phyloP scores from a whole-genome alignment of 768 basidiomycete species.

The Podaxis pistillaris region DNA sequence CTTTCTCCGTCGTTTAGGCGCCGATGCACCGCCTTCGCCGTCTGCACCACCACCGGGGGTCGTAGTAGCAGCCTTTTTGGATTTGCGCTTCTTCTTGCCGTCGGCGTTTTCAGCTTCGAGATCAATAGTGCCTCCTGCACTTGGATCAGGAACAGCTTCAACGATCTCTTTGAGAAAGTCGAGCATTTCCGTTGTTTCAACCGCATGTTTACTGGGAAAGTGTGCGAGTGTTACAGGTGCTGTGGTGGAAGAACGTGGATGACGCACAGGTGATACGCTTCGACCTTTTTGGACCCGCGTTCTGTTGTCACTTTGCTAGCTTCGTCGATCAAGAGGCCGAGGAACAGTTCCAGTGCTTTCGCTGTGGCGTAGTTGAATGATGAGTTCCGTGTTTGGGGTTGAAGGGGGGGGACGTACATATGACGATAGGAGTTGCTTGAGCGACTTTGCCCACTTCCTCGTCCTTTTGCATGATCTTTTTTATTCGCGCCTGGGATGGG shows the following conservation, averaged over 20 bases:
- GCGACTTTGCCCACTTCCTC: conserved; percentile 99
- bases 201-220: conserved; percentile 78
- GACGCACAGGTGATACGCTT: conserved; percentile 90
- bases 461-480: conserved; percentile 99
- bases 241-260: background rate
- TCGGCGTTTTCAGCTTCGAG: conserved; percentile 60
- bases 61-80: conserved; percentile 38
- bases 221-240: background rate
- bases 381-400: background rate
- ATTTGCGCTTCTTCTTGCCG: conserved; percentile 59
- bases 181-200: conserved; percentile 82
- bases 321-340: conserved; percentile 80
- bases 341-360: conserved; percentile 91
- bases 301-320: conserved; percentile 75
- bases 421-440: conserved; percentile 93
- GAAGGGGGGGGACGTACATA: conserved; percentile 63
- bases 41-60: conserved; percentile 27
- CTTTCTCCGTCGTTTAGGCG: conserved; percentile 50
- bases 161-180: conserved; percentile 96
- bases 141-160: conserved; percentile 81
- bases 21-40: conserved; percentile 27
- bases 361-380: conserved; percentile 47
- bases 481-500: conserved; percentile 81
- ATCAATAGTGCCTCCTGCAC: conserved; percentile 76
- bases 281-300: conserved; percentile 84